Evolutionary conservation across 768 basidiomycete species (phyloP).

Genomic region (Auriscalpium microsporum): DNA sequence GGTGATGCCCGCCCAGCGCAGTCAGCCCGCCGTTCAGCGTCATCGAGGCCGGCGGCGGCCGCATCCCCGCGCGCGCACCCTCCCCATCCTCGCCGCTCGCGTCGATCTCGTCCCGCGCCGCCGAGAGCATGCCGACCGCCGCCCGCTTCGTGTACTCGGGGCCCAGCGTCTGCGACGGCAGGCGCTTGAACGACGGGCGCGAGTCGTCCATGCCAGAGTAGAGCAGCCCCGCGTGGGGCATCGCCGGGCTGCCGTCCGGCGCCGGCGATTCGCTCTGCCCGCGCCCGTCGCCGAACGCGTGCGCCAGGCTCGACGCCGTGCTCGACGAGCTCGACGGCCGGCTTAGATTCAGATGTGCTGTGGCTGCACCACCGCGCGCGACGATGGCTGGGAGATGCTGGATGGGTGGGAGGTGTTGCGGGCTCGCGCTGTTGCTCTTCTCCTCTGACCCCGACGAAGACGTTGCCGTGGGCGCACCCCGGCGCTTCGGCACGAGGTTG

Average conservation of each 20-base stretch:
- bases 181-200: slow-evolving; percentile 64
- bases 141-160: slow-evolving; percentile 46
- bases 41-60: not conserved
- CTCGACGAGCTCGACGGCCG: slow-evolving; percentile 30
- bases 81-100: not conserved
- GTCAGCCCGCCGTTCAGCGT: not conserved
- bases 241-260: slow-evolving; percentile 16
- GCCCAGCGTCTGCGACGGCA: slow-evolving; percentile 66
- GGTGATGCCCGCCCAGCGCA: not conserved
- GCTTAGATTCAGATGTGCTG: slow-evolving; percentile 17
- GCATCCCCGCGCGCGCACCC: not conserved
- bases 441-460: not conserved
- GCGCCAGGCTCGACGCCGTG: slow-evolving; percentile 31
- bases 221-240: slow-evolving; percentile 18
- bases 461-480: slow-evolving; percentile 14
- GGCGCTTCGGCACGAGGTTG: slow-evolving; percentile 40
- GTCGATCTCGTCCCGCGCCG: not conserved
- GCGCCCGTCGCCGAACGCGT: slow-evolving; percentile 28
- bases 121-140: not conserved
- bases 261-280: slow-evolving; percentile 7
- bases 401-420: not conserved
- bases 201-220: slow-evolving; percentile 16
- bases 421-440: slow-evolving; percentile 18
- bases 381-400: not conserved
- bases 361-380: not conserved